These are phyloP conservation scores for Microbotryum violaceum DNA, from an alignment of 1,284 basidiomycete species.

Conservation along the genomic window DNA sequence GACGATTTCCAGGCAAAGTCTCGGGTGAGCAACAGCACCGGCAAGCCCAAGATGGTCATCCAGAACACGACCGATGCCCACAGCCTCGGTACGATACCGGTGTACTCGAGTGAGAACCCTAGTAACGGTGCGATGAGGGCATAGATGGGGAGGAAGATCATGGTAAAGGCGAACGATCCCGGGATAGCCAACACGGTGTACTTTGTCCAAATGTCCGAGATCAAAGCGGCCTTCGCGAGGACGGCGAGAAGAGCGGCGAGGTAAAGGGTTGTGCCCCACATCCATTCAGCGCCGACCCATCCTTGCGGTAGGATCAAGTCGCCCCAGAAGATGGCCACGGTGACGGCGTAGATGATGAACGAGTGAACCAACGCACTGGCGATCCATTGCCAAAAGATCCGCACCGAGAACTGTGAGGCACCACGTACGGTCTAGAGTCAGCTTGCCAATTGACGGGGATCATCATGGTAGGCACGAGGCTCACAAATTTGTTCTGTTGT, in stretches of 20 bases:
- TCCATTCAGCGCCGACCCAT: conserved; percentile 81
- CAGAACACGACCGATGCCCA: conserved; percentile 86
- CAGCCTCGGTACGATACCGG: conserved; percentile 73
- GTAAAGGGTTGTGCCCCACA: conserved; percentile 91
- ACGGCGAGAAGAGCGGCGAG: conserved; percentile 88
- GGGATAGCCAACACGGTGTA: conserved; percentile 87
- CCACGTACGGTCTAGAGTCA: not conserved
- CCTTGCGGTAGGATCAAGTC: conserved; percentile 75
- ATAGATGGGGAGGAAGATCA: conserved; percentile 87
- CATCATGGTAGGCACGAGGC: not conserved
- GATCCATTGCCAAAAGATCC: conserved; percentile 92
- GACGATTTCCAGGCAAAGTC: conserved; percentile 96
- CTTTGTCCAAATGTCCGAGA: conserved; percentile 99
- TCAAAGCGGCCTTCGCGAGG: conserved; percentile 90
- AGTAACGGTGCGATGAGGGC: conserved; percentile 72
- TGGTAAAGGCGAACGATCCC: conserved; percentile 90
- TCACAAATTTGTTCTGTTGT: conserved; percentile 71
- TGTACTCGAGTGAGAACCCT: conserved; percentile 86
- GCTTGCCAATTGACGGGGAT: not conserved
- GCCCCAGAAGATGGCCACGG: conserved; percentile 83
- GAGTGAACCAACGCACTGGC: conserved; percentile 90
- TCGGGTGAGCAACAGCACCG: conserved; percentile 75
- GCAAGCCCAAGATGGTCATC: conserved; percentile 79
- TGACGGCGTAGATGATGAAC: conserved; percentile 76
- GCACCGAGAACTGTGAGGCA: conserved; percentile 60